phyloP scores from a whole-genome alignment of 192 early-diverging fungal genomes.

The Obelidium mucronatum region DNA sequence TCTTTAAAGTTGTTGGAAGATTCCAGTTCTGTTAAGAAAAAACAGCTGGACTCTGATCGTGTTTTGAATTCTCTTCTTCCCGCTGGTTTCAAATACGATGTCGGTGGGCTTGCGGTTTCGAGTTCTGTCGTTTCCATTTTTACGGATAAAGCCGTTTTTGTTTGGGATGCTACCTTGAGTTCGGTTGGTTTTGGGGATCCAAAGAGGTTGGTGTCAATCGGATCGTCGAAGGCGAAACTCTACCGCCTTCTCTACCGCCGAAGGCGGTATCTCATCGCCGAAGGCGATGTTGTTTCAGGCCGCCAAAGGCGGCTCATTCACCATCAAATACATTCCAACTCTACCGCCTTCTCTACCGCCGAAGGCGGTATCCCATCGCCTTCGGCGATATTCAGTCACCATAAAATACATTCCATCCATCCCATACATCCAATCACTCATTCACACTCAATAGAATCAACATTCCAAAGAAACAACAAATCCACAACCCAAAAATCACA shows the following conservation, averaged over 20 bases:
- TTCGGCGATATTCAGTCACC: too few relatives aligned
- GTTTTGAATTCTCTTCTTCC: neutral
- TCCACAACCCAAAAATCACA: conserved; percentile 14
- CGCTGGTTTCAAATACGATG: neutral
- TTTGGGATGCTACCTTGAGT: conserved; percentile 9
- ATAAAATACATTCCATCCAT: neutral
- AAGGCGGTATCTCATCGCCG: too few relatives aligned
- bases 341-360: too few relatives aligned
- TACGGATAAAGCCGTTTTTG: neutral
- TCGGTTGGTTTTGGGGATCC: neutral
- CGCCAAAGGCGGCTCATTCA: neutral
- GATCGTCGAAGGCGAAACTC: too few relatives aligned
- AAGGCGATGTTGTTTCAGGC: too few relatives aligned
- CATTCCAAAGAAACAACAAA: conserved; percentile 15
- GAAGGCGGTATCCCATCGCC: too few relatives aligned
- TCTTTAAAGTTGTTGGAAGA: neutral
- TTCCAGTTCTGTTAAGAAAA: neutral
- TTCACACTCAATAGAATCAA: conserved; percentile 2
- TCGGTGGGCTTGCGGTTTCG: neutral
- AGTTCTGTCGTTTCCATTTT: neutral
- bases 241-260: too few relatives aligned
- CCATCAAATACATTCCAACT: neutral
- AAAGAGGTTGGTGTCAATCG: neutral
- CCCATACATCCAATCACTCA: neutral
- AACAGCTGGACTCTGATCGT: neutral